Percentiles rank a stretch among this genome's conserved stretches.
phyloP scores from a whole-genome alignment of 345 rosid species.

The Noccaea caerulescens region DNA sequence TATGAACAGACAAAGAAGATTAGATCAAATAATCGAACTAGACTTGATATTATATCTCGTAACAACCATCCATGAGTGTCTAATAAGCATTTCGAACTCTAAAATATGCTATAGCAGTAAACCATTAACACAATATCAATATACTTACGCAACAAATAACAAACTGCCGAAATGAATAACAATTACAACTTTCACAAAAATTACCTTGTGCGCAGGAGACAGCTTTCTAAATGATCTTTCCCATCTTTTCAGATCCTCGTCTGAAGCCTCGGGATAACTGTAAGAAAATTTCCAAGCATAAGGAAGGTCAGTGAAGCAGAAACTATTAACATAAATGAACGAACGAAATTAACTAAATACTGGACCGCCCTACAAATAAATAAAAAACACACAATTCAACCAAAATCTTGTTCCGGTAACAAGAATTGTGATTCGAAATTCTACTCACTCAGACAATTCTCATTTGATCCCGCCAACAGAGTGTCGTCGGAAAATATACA shows the following conservation, averaged over 20 bases:
- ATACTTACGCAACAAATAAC: neutral
- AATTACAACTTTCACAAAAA: neutral
- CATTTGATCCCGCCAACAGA: neutral
- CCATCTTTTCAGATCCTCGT: constrained; percentile 79
- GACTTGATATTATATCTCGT: constrained; percentile 11
- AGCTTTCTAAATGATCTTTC: constrained; percentile 83
- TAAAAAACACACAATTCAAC: neutral
- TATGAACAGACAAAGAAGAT: constrained; percentile 1
- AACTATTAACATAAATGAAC: neutral
- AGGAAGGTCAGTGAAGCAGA: neutral
- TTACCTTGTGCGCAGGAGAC: constrained; percentile 76
- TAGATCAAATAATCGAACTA: neutral
- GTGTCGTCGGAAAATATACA: neutral
- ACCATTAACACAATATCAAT: neutral
- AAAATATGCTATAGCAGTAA: neutral
- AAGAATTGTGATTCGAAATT: constrained; percentile 14
- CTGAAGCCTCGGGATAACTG: constrained; percentile 90
- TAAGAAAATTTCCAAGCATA: neutral
- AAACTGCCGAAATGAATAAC: constrained; percentile 14
- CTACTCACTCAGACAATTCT: constrained; percentile 6
- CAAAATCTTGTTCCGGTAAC: neutral
- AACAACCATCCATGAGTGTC: neutral
- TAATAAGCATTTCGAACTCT: neutral
- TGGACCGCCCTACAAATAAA: neutral
- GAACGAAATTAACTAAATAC: neutral